Percentiles rank a stretch among this genome's conserved stretches.
These are phyloP conservation scores for Nemophila menziesii DNA, from an alignment of 257 asterid species.

Conservation along the genomic window DNA sequence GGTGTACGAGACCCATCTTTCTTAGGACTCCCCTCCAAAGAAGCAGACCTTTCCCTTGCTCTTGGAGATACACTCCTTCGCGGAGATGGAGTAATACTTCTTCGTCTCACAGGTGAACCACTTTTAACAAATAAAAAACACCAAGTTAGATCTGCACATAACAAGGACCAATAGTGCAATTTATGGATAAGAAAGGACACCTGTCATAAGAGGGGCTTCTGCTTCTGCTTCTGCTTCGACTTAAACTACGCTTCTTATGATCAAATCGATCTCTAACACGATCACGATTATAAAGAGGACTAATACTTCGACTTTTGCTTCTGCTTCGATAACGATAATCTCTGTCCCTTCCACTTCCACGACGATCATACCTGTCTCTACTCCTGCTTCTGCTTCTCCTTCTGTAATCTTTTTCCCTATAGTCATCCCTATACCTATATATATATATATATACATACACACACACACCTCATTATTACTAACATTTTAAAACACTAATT, in stretches of 20 bases:
- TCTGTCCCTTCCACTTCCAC: constrained; percentile 52
- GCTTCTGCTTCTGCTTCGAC: too few species aligned
- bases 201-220: constrained; percentile 77
- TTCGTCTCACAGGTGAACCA: constrained; percentile 68
- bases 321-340: constrained; percentile 40
- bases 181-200: constrained; percentile 16
- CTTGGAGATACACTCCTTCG: constrained; percentile 59
- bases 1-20: constrained; percentile 51
- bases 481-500: neutral
- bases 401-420: constrained; percentile 50
- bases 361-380: constrained; percentile 57
- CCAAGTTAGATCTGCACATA: neutral
- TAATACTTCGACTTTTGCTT: constrained; percentile 63
- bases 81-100: constrained; percentile 75
- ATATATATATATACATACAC: neutral
- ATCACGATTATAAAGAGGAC: constrained; percentile 51
- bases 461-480: neutral
- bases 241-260: constrained; percentile 58
- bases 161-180: neutral
- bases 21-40: constrained; percentile 59
- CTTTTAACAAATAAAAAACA: constrained; percentile 21
- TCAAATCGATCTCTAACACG: constrained; percentile 72
- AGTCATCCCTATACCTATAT: constrained; percentile 12
- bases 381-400: constrained; percentile 78
- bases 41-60: constrained; percentile 37